phyloP scores from a whole-genome alignment of 2,329 filamentous ascomycete species.

The Fusarium verrucosum region DNA sequence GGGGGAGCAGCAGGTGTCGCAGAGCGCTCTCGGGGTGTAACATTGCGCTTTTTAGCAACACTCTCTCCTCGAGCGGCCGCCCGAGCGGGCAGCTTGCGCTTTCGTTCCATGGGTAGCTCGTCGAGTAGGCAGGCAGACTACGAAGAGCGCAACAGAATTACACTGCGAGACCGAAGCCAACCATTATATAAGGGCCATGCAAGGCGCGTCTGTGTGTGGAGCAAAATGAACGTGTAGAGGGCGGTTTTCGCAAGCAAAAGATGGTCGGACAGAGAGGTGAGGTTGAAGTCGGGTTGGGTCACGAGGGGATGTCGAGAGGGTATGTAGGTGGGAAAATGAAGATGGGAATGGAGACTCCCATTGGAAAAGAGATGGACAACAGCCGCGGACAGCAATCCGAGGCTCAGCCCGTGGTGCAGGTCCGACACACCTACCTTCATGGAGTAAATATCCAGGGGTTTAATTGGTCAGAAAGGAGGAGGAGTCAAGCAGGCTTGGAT shows the following conservation, averaged over 20 bases:
- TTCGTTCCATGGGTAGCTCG: conserved; percentile 64
- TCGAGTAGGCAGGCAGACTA: conserved; percentile 20
- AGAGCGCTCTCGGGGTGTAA: conserved; percentile 64
- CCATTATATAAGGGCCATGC: conserved; percentile 49
- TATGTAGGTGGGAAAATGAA: conserved; percentile 30
- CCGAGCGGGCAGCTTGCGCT: conserved; percentile 71
- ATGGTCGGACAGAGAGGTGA: neutral
- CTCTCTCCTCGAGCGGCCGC: conserved; percentile 69
- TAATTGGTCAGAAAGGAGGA: conserved; percentile 27
- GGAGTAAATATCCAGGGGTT: conserved; percentile 18
- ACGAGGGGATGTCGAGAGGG: conserved; percentile 6
- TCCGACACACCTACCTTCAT: conserved; percentile 25
- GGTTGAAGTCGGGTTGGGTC: conserved; percentile 26
- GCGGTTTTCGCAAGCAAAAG: neutral
- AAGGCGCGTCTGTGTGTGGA: conserved; percentile 37
- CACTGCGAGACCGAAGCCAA: conserved; percentile 33
- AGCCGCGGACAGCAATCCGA: conserved; percentile 36
- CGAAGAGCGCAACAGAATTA: conserved; percentile 30
- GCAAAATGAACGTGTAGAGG: conserved; percentile 24
- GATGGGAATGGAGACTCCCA: conserved; percentile 28
- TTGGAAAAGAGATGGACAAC: conserved; percentile 34
- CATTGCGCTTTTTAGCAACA: conserved; percentile 67
- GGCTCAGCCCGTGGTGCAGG: conserved; percentile 32
- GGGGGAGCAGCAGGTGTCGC: conserved; percentile 56
- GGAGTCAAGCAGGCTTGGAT: conserved; percentile 2